Base-by-base conservation (phyloP, 129 eudicot species). In the Tagetes erecta region DNA sequence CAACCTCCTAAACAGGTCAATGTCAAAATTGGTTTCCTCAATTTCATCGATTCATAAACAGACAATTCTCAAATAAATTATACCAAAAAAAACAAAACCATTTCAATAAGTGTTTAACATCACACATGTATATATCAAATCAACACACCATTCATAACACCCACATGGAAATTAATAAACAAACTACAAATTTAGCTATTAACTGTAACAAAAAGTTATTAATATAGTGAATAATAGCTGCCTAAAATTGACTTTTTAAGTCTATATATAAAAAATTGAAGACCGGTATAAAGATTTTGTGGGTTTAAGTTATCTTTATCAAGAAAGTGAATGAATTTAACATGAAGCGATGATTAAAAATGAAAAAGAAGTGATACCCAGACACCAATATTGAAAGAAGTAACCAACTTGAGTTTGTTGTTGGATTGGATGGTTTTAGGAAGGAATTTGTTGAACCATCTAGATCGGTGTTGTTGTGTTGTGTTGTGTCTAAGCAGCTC, bases 1-100 rank as follows among this genome's bases (percentile, higher is more conserved):
- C 80, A 66, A 60, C 80, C 81, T 59, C 85, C 65, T 58, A 60
- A 14, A 60, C 80, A 47, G 72, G 82, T 80, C 84, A 80, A 76
- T 51, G 58, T 80, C 84, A 76, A 80, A 75, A n/a, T 77, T 77
- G 83, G 78, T 55, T 50, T 68, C 57, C 82, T 52, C 79, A 41
- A 67, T 80, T 39, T 20, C 66, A 59, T 50, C 66, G 14, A 37
- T 50, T 38, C 69, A 62, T 63, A 71, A 63, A 62, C 82, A 71
- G 67, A 78, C 77, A 51, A 64, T 6, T 33, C 78, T 12, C 47
- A 71, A 40, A 63, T 50, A 33, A 64, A 78, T 52, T 60, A 60
- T 71, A n/a, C 63, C 8, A 62, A 39, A 33, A 56, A 0, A 11
- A 10, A 20, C 42, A 38, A 68, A 45, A 35, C 50, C 80, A 59